Conservation (phyloP, 23 red algal genomes). For the Agarophyton chilense region DNA sequence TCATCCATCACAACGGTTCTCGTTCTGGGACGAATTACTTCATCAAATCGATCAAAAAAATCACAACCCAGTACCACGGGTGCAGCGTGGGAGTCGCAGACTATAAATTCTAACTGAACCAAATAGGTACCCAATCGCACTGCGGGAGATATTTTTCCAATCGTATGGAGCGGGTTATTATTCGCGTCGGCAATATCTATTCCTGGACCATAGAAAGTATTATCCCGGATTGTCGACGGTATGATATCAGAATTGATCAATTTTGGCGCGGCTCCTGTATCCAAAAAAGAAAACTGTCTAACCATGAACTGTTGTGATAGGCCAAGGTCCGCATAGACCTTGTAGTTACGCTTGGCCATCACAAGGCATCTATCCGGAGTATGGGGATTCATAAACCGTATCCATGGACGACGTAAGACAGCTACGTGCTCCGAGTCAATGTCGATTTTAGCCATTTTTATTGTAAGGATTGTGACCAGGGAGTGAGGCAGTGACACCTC, state of each 20-base stretch:
- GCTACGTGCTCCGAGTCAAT: not conserved
- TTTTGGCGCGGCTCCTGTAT: not conserved
- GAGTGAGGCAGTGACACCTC: not conserved
- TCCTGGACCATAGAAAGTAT: not conserved
- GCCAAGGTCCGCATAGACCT: not conserved
- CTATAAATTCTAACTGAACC: not conserved
- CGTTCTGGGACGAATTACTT: too few species aligned
- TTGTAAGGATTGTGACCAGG: not conserved
- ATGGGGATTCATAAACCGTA: not conserved
- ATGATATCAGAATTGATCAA: not conserved
- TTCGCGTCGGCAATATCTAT: not conserved
- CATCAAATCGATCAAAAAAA: too few species aligned
- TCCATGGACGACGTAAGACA: not conserved
- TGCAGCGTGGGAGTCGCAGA: too few species aligned
- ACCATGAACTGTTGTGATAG: not conserved
- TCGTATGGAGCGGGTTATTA: not conserved
- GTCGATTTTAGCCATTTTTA: not conserved
- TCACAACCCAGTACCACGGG: too few species aligned
- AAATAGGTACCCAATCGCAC: not conserved
- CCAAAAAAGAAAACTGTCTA: not conserved
- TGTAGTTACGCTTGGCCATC: slow-evolving; percentile 9
- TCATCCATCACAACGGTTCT: too few species aligned
- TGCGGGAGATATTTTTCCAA: not conserved
- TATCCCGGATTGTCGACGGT: not conserved
- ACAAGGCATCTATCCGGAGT: not conserved